These are phyloP conservation scores for Fusarium begoniae DNA, from an alignment of 2,329 filamentous ascomycete species.

Conservation along the genomic window DNA sequence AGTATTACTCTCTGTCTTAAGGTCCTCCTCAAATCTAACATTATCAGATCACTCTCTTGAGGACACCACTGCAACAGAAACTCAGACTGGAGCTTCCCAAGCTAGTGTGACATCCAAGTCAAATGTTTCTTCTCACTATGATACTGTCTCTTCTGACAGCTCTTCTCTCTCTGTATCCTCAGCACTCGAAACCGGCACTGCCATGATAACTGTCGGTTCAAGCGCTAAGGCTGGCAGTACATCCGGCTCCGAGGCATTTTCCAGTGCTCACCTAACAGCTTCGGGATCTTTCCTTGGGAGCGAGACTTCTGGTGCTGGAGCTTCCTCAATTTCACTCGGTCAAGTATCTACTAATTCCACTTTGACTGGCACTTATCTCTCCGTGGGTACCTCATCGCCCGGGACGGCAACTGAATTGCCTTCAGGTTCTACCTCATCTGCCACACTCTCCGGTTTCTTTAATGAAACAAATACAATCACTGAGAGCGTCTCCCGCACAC, in stretches of 20 bases:
- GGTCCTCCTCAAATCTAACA: constrained; percentile 2
- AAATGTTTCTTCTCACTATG: neutral
- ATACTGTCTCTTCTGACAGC: neutral
- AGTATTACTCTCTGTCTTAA: neutral
- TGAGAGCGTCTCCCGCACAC: neutral
- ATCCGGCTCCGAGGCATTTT: constrained; percentile 10
- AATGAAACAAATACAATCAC: neutral
- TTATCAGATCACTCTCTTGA: constrained; percentile 11
- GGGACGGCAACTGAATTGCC: neutral
- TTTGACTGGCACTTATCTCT: neutral
- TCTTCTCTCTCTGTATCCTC: constrained; percentile 8
- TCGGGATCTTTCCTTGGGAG: neutral
- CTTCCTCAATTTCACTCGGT: neutral
- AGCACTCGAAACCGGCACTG: neutral
- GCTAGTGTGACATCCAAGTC: neutral
- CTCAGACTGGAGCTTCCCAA: neutral
- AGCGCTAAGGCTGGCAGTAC: constrained; percentile 30
- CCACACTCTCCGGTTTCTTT: neutral
- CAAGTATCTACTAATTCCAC: neutral
- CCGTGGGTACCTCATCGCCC: neutral
- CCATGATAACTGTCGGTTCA: constrained; percentile 24
- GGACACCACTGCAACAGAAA: neutral
- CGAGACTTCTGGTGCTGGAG: neutral
- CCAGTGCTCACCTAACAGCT: constrained; percentile 1
- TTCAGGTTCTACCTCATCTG: neutral